Evolutionary conservation across 495 filamentous ascomycete genomes (phyloP).

Genomic region (Elaphomyces granulatus): DNA sequence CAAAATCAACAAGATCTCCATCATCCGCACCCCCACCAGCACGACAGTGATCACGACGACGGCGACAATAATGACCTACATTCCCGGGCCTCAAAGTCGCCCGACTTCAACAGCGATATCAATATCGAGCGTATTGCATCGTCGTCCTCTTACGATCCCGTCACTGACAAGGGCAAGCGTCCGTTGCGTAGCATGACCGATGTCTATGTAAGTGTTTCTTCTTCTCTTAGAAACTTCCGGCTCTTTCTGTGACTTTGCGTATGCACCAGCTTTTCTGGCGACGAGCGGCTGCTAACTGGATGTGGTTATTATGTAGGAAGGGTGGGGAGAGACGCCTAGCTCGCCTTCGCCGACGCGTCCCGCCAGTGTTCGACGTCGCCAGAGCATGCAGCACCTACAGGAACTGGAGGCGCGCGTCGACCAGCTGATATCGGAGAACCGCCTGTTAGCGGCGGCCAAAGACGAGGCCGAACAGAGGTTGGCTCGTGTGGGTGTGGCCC

Average conservation of each 20-base stretch:
- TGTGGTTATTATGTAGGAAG: too few relatives aligned
- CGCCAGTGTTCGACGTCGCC: slow-evolving; percentile 86
- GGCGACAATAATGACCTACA: slow-evolving; percentile 6
- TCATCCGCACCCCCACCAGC: slow-evolving; percentile 1
- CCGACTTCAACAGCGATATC: slow-evolving; percentile 16
- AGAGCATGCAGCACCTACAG: slow-evolving; percentile 83
- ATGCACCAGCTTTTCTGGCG: too few relatives aligned
- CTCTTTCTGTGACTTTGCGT: too few relatives aligned
- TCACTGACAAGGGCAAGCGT: slow-evolving; percentile 76
- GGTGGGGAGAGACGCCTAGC: slow-evolving; percentile 80
- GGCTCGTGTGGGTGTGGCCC: slow-evolving; percentile 40
- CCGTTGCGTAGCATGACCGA: slow-evolving; percentile 76
- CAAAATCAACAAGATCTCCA: too few relatives aligned
- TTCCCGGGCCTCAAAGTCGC: neutral
- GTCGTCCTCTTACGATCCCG: slow-evolving; percentile 53
- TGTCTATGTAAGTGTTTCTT: slow-evolving; percentile 66
- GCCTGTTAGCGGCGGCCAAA: slow-evolving; percentile 56
- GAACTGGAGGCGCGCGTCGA: slow-evolving; percentile 68
- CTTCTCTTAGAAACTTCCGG: slow-evolving; percentile 9
- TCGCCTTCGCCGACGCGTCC: slow-evolving; percentile 93
- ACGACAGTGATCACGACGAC: slow-evolving; percentile 5
- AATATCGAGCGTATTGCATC: slow-evolving; percentile 36
- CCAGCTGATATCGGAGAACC: slow-evolving; percentile 68
- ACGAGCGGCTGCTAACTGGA: too few relatives aligned
- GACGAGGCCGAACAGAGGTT: slow-evolving; percentile 48